Percentiles rank a stretch among this genome's conserved stretches.
These are phyloP conservation scores for Thalia dealbata DNA, from an alignment of 176 grass and related monocot genomes.

Conservation along the genomic window DNA sequence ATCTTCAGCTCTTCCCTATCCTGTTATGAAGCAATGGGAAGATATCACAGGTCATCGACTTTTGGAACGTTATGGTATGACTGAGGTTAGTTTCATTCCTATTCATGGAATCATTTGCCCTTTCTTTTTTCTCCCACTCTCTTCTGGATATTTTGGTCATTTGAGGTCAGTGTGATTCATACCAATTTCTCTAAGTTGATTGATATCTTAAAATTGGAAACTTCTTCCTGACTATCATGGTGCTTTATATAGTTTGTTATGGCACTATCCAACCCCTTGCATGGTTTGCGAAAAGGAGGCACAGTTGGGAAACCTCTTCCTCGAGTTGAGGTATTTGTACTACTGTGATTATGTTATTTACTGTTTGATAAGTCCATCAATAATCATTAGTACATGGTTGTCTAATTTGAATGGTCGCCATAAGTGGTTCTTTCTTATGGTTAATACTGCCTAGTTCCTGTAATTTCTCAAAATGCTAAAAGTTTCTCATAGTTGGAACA, in stretches of 20 bases:
- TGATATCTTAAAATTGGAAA: not conserved
- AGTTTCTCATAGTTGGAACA: not conserved
- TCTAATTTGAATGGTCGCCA: no score
- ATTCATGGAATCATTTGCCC: constrained; percentile 6
- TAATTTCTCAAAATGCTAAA: not conserved
- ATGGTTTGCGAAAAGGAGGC: constrained; percentile 63
- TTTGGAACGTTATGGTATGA: constrained; percentile 97
- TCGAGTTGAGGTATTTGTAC: constrained; percentile 59
- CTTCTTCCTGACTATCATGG: constrained; percentile 18
- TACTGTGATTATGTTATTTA: no score
- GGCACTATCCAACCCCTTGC: constrained; percentile 85
- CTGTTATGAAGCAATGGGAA: constrained; percentile 86
- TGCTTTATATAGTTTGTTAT: constrained; percentile 75
- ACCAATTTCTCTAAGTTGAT: not conserved
- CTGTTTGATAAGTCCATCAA: not conserved
- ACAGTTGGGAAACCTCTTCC: constrained; percentile 91
- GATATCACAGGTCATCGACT: constrained; percentile 77
- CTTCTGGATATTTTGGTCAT: not conserved
- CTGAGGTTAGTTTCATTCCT: constrained; percentile 50
- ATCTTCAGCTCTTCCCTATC: constrained; percentile 91
- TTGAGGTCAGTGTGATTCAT: not conserved
- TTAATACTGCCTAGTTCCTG: not conserved
- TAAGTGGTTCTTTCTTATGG: not conserved
- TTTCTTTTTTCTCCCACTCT: not conserved
- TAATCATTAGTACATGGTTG: not conserved